phyloP scores from a whole-genome alignment of 2,329 filamentous ascomycete species.

The Metarhizium album region DNA sequence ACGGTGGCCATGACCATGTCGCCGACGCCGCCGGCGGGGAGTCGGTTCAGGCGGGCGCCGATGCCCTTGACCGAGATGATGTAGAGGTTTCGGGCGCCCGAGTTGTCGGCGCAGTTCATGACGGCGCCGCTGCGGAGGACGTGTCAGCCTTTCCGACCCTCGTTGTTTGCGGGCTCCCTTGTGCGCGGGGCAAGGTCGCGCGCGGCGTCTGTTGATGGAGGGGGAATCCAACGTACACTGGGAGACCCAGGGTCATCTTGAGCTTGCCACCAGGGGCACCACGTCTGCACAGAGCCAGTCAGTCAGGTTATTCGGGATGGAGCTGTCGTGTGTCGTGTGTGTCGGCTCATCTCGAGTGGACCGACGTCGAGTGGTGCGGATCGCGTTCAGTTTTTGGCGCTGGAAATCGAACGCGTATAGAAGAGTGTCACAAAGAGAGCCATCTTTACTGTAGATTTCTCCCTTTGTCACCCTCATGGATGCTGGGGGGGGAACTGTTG shows the following conservation, averaged over 20 bases:
- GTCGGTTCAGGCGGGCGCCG: slow-evolving; percentile 92
- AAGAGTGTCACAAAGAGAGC: not conserved
- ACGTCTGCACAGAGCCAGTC: slow-evolving; percentile 38
- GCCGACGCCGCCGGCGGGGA: slow-evolving; percentile 93
- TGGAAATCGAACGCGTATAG: not conserved
- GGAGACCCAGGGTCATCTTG: slow-evolving; percentile 99
- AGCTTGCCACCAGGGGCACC: slow-evolving; percentile 99
- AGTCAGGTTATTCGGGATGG: not conserved
- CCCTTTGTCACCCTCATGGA: not conserved
- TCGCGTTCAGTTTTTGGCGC: not conserved
- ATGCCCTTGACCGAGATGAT: slow-evolving; percentile 99
- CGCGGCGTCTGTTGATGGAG: not conserved
- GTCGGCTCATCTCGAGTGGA: slow-evolving; percentile 1
- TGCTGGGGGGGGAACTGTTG: not conserved
- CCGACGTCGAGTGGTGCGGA: slow-evolving; percentile 3
- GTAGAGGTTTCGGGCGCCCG: slow-evolving; percentile 96
- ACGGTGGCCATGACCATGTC: slow-evolving; percentile 99
- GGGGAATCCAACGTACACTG: slow-evolving; percentile 62
- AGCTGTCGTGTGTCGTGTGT: not conserved
- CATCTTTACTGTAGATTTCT: not conserved
- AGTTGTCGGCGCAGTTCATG: slow-evolving; percentile 99
- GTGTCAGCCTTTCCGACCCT: slow-evolving; percentile 10
- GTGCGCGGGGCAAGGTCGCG: slow-evolving; percentile 5
- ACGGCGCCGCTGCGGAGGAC: slow-evolving; percentile 69
- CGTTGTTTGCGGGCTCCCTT: not conserved